Evolutionary conservation across 352 stramenopile species (phyloP).

Genomic region (Pilasporangium apinafurcum): DNA sequence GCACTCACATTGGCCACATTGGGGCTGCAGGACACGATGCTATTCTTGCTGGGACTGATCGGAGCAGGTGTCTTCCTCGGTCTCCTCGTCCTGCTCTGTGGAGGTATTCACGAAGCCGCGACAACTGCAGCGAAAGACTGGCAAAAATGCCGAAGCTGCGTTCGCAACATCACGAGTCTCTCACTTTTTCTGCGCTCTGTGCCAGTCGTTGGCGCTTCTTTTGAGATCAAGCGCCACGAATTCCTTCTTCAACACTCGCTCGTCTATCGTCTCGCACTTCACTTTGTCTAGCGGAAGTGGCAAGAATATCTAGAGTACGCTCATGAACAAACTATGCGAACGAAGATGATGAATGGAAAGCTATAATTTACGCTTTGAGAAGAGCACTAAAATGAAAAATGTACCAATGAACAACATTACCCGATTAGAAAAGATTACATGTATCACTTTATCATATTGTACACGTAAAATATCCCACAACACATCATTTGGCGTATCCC

Average conservation of each 20-base stretch:
- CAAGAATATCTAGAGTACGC: too few relatives aligned
- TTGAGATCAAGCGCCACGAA: slow-evolving; percentile 77
- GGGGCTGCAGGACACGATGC: slow-evolving; percentile 45
- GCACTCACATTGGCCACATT: slow-evolving; percentile 45
- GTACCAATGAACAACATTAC: too few relatives aligned
- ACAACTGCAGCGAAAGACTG: slow-evolving; percentile 55
- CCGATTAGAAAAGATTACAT: too few relatives aligned
- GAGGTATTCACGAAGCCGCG: slow-evolving; percentile 50
- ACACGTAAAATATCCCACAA: too few relatives aligned
- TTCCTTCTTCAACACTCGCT: slow-evolving; percentile 75
- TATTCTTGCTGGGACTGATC: slow-evolving; percentile 48
- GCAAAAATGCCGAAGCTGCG: slow-evolving; percentile 63
- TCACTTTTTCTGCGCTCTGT: slow-evolving; percentile 77
- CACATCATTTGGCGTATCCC: too few relatives aligned
- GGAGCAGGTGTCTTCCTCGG: slow-evolving; percentile 44
- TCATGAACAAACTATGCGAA: not conserved
- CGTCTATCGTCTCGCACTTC: slow-evolving; percentile 71
- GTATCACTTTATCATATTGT: too few relatives aligned
- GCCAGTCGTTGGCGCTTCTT: slow-evolving; percentile 49
- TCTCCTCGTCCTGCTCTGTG: slow-evolving; percentile 52
- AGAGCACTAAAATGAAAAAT: too few relatives aligned
- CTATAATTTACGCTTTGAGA: too few relatives aligned
- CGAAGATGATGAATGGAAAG: too few relatives aligned
- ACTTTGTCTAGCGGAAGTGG: slow-evolving; percentile 70
- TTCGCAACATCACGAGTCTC: slow-evolving; percentile 76